A percentile compares a stretch with the other conserved stretches of the same genome.
These are phyloP conservation scores for Lasiodiplodia sp. DNA, from an alignment of 2,329 filamentous ascomycete genomes.

Conservation along the genomic window DNA sequence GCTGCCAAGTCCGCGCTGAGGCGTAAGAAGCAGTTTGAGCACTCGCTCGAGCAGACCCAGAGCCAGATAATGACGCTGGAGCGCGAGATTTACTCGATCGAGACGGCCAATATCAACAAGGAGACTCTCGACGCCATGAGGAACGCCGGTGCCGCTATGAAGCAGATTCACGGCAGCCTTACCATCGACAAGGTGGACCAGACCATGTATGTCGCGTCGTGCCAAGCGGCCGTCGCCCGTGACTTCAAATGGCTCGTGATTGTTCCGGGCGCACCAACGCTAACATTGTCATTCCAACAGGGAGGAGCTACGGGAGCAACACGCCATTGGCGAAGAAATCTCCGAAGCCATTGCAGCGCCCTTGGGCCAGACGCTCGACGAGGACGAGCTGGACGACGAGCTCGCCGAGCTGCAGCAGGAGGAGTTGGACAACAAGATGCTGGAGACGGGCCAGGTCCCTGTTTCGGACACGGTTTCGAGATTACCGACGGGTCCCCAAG, in stretches of 20 bases:
- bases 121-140: conserved; percentile 94
- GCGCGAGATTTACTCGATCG: conserved; percentile 94
- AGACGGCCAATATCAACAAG: conserved; percentile 98
- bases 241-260: background rate
- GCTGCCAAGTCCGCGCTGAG: conserved; percentile 88
- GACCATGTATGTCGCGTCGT: conserved; percentile 75
- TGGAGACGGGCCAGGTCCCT: conserved; percentile 85
- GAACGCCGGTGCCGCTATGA: conserved; percentile 88
- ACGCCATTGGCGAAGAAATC: conserved; percentile 92
- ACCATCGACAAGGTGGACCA: conserved; percentile 94
- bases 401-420: conserved; percentile 89
- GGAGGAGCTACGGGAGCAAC: conserved; percentile 90
- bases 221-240: background rate
- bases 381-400: conserved; percentile 84
- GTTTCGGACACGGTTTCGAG: conserved; percentile 78
- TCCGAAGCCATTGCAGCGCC: conserved; percentile 79
- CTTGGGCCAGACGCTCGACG: conserved; percentile 77
- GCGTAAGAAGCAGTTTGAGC: conserved; percentile 94
- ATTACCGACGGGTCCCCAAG: conserved; percentile 76
- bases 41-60: conserved; percentile 87
- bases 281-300: conserved; percentile 54
- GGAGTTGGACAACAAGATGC: conserved; percentile 90
- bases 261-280: background rate
- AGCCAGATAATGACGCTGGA: conserved; percentile 92
- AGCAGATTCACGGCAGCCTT: conserved; percentile 86